These are phyloP conservation scores for Rosa hybrid DNA, from an alignment of 331 rosid genomes.

Conservation along the genomic window DNA sequence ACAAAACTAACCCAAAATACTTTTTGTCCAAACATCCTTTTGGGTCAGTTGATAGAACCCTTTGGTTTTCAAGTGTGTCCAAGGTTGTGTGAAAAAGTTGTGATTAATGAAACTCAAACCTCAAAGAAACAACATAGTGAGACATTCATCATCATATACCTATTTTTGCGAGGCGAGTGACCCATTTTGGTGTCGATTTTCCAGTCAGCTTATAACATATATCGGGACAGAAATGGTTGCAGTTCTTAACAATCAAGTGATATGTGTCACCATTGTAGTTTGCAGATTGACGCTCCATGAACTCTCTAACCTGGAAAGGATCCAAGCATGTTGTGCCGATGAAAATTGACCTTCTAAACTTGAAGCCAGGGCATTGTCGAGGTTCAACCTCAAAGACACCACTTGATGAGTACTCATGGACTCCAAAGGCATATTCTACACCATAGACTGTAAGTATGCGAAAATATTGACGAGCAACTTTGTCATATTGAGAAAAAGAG, in stretches of 20 bases:
- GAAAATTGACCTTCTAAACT: conserved; percentile 83
- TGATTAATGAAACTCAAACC: conserved; percentile 20
- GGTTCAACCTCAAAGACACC: conserved; percentile 97
- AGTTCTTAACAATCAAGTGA: conserved; percentile 85
- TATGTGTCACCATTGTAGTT: conserved; percentile 78
- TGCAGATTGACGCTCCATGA: conserved; percentile 80
- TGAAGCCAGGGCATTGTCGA: conserved; percentile 91
- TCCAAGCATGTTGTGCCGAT: conserved; percentile 91
- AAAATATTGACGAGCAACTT: conserved; percentile 20
- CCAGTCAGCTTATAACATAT: conserved; percentile 77
- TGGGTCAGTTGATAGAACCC: conserved; percentile 5
- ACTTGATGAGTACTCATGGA: conserved; percentile 87
- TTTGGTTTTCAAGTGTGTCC: not conserved
- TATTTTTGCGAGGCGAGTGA: conserved; percentile 89
- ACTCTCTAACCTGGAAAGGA: conserved; percentile 83
- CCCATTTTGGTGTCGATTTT: conserved; percentile 84
- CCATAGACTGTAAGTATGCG: conserved; percentile 67
- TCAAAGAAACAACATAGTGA: not conserved
- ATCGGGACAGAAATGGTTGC: conserved; percentile 95
- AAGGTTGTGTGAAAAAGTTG: not conserved
- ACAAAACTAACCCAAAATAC: not conserved
- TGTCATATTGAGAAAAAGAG: not conserved
- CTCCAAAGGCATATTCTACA: conserved; percentile 96
- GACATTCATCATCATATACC: conserved; percentile 40
- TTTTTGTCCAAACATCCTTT: not conserved